phyloP scores from a whole-genome alignment of 768 basidiomycete genomes.

The Candolleomyces aberdarensis region DNA sequence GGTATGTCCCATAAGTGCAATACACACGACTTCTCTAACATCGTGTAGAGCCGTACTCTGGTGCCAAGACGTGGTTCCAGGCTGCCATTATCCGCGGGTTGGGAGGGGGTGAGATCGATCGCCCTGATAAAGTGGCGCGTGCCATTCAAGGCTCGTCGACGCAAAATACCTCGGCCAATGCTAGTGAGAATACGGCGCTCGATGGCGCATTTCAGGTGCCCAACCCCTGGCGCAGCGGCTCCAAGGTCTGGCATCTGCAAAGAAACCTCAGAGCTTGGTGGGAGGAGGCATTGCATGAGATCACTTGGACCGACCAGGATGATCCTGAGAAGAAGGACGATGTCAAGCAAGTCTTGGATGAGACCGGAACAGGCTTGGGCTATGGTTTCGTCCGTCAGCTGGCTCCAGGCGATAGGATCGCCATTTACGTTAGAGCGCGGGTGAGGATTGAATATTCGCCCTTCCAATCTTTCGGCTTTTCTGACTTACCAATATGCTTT shows the following conservation, averaged over 20 bases:
- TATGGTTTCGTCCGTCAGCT: conserved; percentile 15
- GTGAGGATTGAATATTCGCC: conserved; percentile 9
- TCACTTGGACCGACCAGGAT: conserved; percentile 20
- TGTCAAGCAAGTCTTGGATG: conserved; percentile 11
- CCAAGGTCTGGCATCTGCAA: conserved; percentile 23
- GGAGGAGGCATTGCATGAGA: conserved; percentile 13
- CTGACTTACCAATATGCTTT: neutral
- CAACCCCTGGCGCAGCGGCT: conserved; percentile 9
- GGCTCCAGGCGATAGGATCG: conserved; percentile 16
- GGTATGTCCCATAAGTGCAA: conserved; percentile 11
- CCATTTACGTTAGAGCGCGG: conserved; percentile 25
- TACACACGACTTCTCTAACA: neutral
- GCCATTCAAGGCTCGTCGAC: neutral
- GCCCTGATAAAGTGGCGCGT: neutral
- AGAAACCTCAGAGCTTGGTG: conserved; percentile 24
- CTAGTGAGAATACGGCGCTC: conserved; percentile 2
- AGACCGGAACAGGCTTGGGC: conserved; percentile 12
- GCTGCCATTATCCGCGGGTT: conserved; percentile 23
- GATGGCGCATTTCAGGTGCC: conserved; percentile 1
- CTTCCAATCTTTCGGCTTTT: neutral
- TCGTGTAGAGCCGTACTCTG: conserved; percentile 23
- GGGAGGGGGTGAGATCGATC: neutral
- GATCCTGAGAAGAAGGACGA: neutral
- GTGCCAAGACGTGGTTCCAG: conserved; percentile 32
- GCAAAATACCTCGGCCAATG: neutral